These are phyloP conservation scores for Solanum gracilifrons DNA, from an alignment of 257 asterid species.

Conservation along the genomic window DNA sequence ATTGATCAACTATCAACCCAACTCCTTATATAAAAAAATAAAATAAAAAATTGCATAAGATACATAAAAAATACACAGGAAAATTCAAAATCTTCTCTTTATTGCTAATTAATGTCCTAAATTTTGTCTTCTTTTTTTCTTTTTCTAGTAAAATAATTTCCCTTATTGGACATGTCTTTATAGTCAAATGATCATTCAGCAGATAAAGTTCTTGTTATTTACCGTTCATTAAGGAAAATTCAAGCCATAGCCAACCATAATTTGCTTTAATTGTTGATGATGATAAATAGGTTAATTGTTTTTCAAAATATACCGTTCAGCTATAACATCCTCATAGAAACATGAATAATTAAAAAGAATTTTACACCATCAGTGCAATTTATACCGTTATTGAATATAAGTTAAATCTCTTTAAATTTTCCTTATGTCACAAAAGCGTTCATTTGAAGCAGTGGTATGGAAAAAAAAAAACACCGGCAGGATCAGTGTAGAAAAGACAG, in stretches of 20 bases:
- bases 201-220: background rate
- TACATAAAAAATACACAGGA: background rate
- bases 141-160: background rate
- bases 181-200: background rate
- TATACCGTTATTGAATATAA: background rate
- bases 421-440: background rate
- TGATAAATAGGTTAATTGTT: background rate
- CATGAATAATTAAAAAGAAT: background rate
- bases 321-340: background rate
- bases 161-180: background rate
- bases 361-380: background rate
- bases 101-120: background rate
- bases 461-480: background rate
- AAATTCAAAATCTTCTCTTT: background rate
- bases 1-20: background rate
- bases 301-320: background rate
- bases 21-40: background rate
- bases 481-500: background rate
- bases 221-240: background rate
- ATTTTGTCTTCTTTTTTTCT: background rate
- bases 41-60: background rate
- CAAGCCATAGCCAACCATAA: slow-evolving; percentile 15
- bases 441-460: background rate
- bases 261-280: background rate
- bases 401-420: background rate